Percentiles rank a stretch among this genome's conserved stretches.
Conservation (phyloP, 352 stramenopile genomes). For the Phytophthora ohioensis region DNA sequence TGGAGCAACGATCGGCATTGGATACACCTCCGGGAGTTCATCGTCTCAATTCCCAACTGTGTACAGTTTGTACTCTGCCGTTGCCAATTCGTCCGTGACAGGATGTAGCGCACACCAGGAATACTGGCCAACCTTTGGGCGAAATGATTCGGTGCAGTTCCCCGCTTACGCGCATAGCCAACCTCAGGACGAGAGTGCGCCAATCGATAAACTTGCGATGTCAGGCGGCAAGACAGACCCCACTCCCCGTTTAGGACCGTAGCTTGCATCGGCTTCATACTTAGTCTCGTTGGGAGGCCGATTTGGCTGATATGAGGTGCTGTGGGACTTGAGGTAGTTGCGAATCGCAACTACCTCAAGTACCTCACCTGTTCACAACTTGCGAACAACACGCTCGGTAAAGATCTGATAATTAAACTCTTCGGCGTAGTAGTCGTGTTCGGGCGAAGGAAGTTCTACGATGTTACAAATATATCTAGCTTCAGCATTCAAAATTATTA, state of each 20-base stretch:
- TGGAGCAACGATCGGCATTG: neutral
- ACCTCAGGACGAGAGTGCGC: constrained; percentile 1
- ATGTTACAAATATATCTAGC: too few species aligned
- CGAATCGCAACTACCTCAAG: neutral
- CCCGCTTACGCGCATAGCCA: neutral
- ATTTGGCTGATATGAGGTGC: neutral
- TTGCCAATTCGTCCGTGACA: neutral
- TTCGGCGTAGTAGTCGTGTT: too few species aligned
- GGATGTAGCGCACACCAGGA: constrained; percentile 1
- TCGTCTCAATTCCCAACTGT: neutral
- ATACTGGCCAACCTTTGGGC: neutral
- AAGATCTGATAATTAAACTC: too few species aligned
- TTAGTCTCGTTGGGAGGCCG: neutral
- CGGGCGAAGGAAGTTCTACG: too few species aligned
- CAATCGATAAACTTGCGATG: neutral
- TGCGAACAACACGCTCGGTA: too few species aligned
- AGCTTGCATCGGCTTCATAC: neutral
- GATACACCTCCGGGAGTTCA: neutral
- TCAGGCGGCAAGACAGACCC: neutral
- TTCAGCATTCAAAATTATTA: too few species aligned
- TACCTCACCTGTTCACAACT: too few species aligned
- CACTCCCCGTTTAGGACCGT: neutral
- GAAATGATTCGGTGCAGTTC: neutral
- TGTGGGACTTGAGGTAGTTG: neutral
- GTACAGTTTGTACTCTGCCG: constrained; percentile 3